A percentile compares a stretch with the other conserved stretches of the same genome.
These are phyloP conservation scores for Phaeophleospora eucalypticola DNA, from an alignment of 2,329 filamentous ascomycete genomes.

Conservation along the genomic window DNA sequence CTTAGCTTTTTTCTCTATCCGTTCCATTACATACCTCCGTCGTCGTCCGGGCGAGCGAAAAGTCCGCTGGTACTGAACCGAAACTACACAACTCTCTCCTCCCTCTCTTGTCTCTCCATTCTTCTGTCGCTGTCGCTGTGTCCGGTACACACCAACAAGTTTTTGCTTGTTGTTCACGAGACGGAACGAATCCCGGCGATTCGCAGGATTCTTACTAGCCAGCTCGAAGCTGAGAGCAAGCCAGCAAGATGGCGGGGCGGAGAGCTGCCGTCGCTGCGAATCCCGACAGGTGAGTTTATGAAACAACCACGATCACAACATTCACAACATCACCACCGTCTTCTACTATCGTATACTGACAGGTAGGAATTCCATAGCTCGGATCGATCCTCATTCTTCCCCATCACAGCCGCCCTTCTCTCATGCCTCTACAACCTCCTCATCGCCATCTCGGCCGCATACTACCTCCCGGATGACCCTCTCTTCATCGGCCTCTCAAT, in stretches of 20 bases:
- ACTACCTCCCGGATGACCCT: slow-evolving; percentile 26
- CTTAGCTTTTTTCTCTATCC: not conserved
- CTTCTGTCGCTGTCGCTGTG: not conserved
- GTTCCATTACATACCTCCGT: not conserved
- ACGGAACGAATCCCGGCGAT: not conserved
- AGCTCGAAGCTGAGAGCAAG: not conserved
- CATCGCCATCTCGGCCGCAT: slow-evolving; percentile 23
- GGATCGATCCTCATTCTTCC: slow-evolving; percentile 6
- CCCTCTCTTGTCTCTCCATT: not conserved
- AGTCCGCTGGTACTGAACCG: no score
- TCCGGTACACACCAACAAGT: not conserved
- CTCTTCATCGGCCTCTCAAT: slow-evolving; percentile 25
- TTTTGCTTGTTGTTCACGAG: not conserved
- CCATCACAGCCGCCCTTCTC: slow-evolving; percentile 20
- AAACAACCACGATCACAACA: no score
- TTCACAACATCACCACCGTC: not conserved
- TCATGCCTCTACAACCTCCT: slow-evolving; percentile 25
- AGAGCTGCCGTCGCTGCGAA: not conserved
- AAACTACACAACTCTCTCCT: not conserved
- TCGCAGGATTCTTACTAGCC: not conserved
- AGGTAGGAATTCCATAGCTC: not conserved
- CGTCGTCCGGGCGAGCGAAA: not conserved
- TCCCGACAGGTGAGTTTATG: not conserved
- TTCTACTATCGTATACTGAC: not conserved
- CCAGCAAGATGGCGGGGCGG: not conserved